Percentiles rank a stretch among this genome's conserved stretches.
phyloP scores from a whole-genome alignment of 306 rosid genomes.

The Citrullus colocynthis region DNA sequence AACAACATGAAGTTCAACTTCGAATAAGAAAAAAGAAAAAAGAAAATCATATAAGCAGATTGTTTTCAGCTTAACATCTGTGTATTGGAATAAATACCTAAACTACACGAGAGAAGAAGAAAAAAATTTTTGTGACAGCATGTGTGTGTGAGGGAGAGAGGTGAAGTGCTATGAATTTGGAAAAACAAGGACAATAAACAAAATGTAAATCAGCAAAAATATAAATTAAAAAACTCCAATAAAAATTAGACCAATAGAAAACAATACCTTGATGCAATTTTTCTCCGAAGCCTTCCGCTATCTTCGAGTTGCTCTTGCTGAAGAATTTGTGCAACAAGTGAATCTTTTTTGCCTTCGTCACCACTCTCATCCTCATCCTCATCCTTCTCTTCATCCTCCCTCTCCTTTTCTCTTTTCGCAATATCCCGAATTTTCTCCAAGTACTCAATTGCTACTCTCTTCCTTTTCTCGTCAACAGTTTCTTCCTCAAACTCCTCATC shows the following conservation, averaged over 20 bases:
- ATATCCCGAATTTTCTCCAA: constrained; percentile 28
- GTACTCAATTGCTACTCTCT: constrained; percentile 42
- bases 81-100: neutral
- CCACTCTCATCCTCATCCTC: constrained; percentile 20
- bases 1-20: neutral
- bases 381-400: constrained; percentile 22
- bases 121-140: neutral
- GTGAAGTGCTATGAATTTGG: neutral
- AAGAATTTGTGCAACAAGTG: constrained; percentile 52
- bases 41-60: neutral
- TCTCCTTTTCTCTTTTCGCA: constrained; percentile 37
- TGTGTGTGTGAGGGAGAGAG: neutral
- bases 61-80: neutral
- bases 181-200: neutral
- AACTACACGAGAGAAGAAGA: neutral
- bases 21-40: neutral
- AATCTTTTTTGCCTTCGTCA: constrained; percentile 47
- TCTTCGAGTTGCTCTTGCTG: constrained; percentile 75
- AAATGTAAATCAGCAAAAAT: neutral
- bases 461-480: constrained; percentile 57
- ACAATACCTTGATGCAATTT: constrained; percentile 60
- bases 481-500: constrained; percentile 28
- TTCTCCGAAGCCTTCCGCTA: constrained; percentile 64
- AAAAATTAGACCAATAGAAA: neutral
- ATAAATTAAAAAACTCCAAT: neutral